These are phyloP conservation scores for Beta macrorhiza DNA, from an alignment of 179 eudicot species.

Conservation along the genomic window DNA sequence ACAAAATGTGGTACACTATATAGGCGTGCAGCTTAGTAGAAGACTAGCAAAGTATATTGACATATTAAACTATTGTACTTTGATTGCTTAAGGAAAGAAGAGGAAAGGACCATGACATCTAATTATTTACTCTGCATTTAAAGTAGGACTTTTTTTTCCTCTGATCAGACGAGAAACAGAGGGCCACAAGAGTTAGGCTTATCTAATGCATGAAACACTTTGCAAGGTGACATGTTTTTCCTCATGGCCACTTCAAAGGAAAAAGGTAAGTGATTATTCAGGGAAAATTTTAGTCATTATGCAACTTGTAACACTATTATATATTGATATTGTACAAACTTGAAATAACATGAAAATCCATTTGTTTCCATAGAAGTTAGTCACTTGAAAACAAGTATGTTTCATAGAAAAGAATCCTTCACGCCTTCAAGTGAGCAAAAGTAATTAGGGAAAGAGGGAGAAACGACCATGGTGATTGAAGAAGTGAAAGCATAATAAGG, in stretches of 20 bases:
- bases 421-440: background rate
- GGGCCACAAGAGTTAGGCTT: background rate
- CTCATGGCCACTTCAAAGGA: too few species aligned
- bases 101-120: too few species aligned
- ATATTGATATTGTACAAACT: background rate
- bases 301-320: background rate
- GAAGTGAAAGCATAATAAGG: background rate
- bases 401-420: background rate
- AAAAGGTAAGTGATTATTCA: too few species aligned
- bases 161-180: background rate
- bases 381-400: background rate
- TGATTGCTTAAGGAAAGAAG: too few species aligned
- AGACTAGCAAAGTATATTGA: too few species aligned
- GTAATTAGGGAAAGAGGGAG: background rate
- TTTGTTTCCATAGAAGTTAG: background rate
- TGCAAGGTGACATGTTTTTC: background rate
- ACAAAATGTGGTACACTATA: too few species aligned
- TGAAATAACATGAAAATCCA: constrained; percentile 19
- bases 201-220: background rate
- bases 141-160: background rate
- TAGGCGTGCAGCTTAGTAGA: too few species aligned
- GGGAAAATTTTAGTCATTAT: too few species aligned
- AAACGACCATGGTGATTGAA: background rate
- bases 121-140: background rate
- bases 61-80: too few species aligned